phyloP scores from a whole-genome alignment of 208 protist species.

The Leishmania arabica region DNA sequence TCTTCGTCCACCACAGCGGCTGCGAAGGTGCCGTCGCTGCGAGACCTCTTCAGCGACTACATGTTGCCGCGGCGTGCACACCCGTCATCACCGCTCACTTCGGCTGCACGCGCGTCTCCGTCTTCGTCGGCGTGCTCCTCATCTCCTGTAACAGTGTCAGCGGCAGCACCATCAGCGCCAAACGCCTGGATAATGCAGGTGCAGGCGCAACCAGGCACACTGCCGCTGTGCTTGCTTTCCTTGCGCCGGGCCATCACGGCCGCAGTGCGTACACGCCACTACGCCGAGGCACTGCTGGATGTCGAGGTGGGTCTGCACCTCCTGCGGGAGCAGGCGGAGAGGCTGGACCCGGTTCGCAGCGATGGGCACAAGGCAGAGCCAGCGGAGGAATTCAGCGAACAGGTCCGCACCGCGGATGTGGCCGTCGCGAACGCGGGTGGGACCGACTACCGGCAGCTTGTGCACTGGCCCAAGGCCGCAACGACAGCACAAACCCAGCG shows the following conservation, averaged over 20 bases:
- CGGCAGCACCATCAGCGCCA: not conserved
- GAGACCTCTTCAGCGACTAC: conserved; percentile 1
- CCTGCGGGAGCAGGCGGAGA: conserved; percentile 2
- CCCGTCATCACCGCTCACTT: not conserved
- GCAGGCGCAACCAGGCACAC: conserved; percentile 9
- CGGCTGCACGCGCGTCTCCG: not conserved
- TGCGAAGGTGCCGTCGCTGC: conserved; percentile 5
- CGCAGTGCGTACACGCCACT: conserved; percentile 14
- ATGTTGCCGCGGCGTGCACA: not conserved
- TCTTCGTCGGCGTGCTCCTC: not conserved
- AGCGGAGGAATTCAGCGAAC: not conserved
- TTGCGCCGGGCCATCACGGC: conserved; percentile 20
- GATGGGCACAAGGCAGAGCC: not conserved
- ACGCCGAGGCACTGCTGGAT: conserved; percentile 24
- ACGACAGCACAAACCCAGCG: not conserved
- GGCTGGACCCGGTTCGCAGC: not conserved
- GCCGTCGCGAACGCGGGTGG: not conserved
- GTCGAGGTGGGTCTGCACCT: conserved; percentile 13
- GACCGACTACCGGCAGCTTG: not conserved
- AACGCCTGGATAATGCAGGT: not conserved
- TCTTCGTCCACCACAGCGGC: not conserved
- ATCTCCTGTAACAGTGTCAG: not conserved
- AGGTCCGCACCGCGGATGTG: not conserved
- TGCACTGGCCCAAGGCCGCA: not conserved
- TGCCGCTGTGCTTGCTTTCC: conserved; percentile 22